These are phyloP conservation scores for Kazachstania sp. DNA, from an alignment of 1,139 yeast species.

Conservation along the genomic window DNA sequence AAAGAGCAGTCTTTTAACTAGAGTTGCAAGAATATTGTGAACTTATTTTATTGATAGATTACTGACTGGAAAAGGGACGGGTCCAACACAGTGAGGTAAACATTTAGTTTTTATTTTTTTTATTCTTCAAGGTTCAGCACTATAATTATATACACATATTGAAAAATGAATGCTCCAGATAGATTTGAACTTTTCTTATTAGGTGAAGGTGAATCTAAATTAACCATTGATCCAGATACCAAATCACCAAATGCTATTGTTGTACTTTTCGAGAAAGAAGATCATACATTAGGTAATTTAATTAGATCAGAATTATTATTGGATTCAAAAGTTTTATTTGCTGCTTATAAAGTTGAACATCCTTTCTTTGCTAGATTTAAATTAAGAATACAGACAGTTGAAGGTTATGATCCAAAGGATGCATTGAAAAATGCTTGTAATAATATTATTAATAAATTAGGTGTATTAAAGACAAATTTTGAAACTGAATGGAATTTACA, in stretches of 20 bases:
- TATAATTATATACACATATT: too few relatives aligned
- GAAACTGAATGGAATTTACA: slow-evolving; percentile 90
- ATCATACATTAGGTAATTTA: slow-evolving; percentile 89
- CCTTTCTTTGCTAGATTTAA: slow-evolving; percentile 93
- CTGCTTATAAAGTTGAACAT: slow-evolving; percentile 96
- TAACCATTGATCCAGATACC: slow-evolving; percentile 85
- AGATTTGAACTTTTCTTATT: slow-evolving; percentile 90
- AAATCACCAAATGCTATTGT: slow-evolving; percentile 94
- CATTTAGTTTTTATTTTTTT: background rate
- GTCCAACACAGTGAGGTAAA: background rate
- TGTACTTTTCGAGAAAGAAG: slow-evolving; percentile 90
- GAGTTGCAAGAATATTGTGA: too few relatives aligned
- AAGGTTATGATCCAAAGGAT: slow-evolving; percentile 83
- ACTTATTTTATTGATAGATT: too few relatives aligned
- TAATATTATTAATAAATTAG: slow-evolving; percentile 70
- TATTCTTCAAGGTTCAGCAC: too few relatives aligned
- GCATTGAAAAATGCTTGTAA: slow-evolving; percentile 88
- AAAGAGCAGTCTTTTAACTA: too few relatives aligned
- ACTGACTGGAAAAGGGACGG: too few relatives aligned
- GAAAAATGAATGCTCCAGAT: slow-evolving; percentile 91
- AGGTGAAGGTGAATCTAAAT: slow-evolving; percentile 95
- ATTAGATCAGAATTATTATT: slow-evolving; percentile 77
- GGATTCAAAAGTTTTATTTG: slow-evolving; percentile 82
- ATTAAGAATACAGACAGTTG: slow-evolving; percentile 91
- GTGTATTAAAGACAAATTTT: slow-evolving; percentile 64